These are phyloP conservation scores for Tetrapisispora fleetii DNA, from an alignment of 805 yeast species.

Conservation along the genomic window DNA sequence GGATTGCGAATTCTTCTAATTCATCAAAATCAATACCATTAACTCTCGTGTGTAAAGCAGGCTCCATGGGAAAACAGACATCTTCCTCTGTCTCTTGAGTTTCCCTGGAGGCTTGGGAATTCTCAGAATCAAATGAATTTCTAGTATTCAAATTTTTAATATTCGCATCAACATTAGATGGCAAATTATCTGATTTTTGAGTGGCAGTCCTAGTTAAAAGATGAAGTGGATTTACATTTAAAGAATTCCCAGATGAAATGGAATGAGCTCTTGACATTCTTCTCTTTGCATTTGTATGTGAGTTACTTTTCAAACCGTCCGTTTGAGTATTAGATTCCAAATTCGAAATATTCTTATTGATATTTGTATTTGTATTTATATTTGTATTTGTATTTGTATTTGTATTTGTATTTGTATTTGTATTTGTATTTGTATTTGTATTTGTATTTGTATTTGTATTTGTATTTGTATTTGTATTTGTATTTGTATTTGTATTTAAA, in stretches of 20 bases:
- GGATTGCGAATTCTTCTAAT: constrained; percentile 68
- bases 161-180: constrained; percentile 4
- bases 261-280: constrained; percentile 5
- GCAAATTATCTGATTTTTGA: constrained; percentile 6
- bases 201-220: constrained; percentile 7
- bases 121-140: constrained; percentile 46
- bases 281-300: not conserved
- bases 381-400: too few species aligned
- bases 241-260: constrained; percentile 3
- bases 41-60: constrained; percentile 44
- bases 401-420: too few species aligned
- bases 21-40: constrained; percentile 88
- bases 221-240: constrained; percentile 5
- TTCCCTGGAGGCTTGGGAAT: constrained; percentile 63
- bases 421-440: too few species aligned
- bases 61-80: constrained; percentile 90
- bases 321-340: constrained; percentile 3
- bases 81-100: constrained; percentile 94
- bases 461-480: not conserved
- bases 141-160: constrained; percentile 14
- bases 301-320: not conserved
- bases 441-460: too few species aligned
- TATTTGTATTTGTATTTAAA: not conserved
- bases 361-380: too few species aligned
- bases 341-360: not conserved